Evolutionary conservation across 805 yeast species (phyloP), one percentile per base, ranked within the genome.

Genomic region (Metschnikowia lachancei): DNA sequence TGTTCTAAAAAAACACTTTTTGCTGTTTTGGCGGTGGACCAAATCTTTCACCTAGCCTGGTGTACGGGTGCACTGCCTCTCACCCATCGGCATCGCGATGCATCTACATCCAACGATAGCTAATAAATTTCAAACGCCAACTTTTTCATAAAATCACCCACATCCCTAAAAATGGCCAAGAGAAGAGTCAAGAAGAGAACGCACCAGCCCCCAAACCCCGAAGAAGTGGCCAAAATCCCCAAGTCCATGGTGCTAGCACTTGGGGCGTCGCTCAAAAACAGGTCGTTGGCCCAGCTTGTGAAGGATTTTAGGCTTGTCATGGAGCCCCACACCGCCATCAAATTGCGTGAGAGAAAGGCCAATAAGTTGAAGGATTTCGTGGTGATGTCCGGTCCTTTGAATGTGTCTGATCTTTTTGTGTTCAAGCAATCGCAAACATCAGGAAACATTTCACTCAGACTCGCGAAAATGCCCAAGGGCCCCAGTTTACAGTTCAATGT

Each of bases 371-470:
- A 86, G 64, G 99, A 92, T 68, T 94, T 86, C 58, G 79, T 91
- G n/a, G 96, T 89, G n/a, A 91, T 94, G 97, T 87, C 97, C 32
- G 98, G 98, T 5, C 98, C 98, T 12, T 73, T 94, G 36, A 96
- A 96, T 22, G 96, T 94, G 18, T 77, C 92, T 6, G 96, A 92
- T 67, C 67, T 94, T 60, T 81, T 94, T 68, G 73, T 92, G 17
- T 91, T 94, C 72, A 84, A 89, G 51, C 96, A 90, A 63, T 78
- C 87, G 32, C 85, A 82, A 56, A 76, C 76, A 35, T 70, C 85
- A 1, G 97, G 97, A 7, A 83, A 82, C 46, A 83, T 94, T 4
- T 85, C 92, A 41, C 72, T 94, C 52, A 80, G 97, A 59, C 67
- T 94, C 37, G 90, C 92, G 1, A 81, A 87, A 60, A 81, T 91